A percentile compares a stretch with the other conserved stretches of the same genome.
Evolutionary conservation across 2,329 filamentous ascomycete genomes (phyloP).

Genomic region (Neonectria punicea): DNA sequence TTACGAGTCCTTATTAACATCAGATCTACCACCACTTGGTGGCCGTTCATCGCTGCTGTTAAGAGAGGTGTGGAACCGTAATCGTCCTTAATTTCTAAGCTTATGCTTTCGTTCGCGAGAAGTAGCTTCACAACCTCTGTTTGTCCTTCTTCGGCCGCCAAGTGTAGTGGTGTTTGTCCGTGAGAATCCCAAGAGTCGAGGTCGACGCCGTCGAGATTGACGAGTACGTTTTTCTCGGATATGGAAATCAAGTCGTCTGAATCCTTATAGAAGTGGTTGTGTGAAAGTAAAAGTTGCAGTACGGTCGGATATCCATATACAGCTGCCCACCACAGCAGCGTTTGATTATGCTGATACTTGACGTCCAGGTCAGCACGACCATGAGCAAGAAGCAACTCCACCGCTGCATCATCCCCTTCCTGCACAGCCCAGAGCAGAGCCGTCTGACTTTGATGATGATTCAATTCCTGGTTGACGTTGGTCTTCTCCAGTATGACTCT

Average conservation of each 20-base stretch:
- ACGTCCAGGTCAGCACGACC: background rate
- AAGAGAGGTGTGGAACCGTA: no score
- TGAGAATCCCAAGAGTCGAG: accelerated
- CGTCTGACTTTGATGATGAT: background rate
- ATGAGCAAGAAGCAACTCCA: background rate
- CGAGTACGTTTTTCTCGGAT: no score
- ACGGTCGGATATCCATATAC: background rate
- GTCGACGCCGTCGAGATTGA: background rate
- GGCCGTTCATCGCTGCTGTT: no score
- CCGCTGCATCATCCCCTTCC: background rate
- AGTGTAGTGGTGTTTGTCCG: background rate
- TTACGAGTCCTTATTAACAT: no score
- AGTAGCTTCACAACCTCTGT: background rate
- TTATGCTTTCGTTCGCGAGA: background rate
- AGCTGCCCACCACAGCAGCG: background rate
- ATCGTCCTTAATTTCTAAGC: no score
- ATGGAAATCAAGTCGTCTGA: no score
- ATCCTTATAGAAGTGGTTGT: no score
- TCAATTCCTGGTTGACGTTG: background rate
- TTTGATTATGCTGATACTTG: background rate
- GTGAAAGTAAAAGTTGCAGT: no score
- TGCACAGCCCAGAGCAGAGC: background rate
- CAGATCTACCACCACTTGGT: no score
- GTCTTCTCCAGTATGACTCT: background rate
- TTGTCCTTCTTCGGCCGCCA: background rate